Base-by-base conservation (phyloP, 2,329 filamentous ascomycete genomes). In the Dissoconium aciculare region DNA sequence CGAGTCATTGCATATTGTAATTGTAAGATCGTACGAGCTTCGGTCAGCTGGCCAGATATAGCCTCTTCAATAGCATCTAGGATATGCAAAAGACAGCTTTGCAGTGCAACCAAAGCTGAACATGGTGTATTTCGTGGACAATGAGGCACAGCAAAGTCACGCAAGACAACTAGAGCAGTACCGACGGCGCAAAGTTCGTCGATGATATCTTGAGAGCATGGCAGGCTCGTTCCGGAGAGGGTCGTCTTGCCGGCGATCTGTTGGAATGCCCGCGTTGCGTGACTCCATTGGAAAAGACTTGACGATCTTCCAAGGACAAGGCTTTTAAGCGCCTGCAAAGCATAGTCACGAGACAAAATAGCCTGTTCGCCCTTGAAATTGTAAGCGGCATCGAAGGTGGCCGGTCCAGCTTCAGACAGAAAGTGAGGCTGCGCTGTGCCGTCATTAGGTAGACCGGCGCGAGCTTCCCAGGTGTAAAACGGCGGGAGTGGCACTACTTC, bases 271-370 rank as follows among this genome's bases (percentile, higher is more conserved):
- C 54, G 55, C 15, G 61, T 60, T 3, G 59, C 57, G 2, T 60
- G 50, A 30, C 74, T 59, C 63, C 71, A 82, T 0, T 54, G 48
- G 50, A 82, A 89, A 17, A 89, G 66, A 2, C 78, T 62, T 0
- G 80, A 85, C 23, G 73, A 74, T 28, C 78, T 66, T 0, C 80
- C 81, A 4, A 84, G 64, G 0, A 72, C 70, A 1, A 87, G 58
- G 9, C 72, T 67, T 37, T 78, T 60, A 1, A 87, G 57, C 8
- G 73, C 75, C 11, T 54, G 46, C 2, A 64, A 37, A 3, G 57
- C 44, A 2, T 55, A 41, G 26, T 57, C 43, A 11, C 47, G 45
- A 11, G 54, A 54, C 2, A 64, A 26, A 4, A 62, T 44, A 15
- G 17, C 42, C 17, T 62, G 45, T 32, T 52, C 59, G 37, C 63